Evolutionary conservation across 176 grass and related monocot genomes (phyloP), one percentile per base, ranked within the genome.

Genomic region (Phyllostachys edulis): DNA sequence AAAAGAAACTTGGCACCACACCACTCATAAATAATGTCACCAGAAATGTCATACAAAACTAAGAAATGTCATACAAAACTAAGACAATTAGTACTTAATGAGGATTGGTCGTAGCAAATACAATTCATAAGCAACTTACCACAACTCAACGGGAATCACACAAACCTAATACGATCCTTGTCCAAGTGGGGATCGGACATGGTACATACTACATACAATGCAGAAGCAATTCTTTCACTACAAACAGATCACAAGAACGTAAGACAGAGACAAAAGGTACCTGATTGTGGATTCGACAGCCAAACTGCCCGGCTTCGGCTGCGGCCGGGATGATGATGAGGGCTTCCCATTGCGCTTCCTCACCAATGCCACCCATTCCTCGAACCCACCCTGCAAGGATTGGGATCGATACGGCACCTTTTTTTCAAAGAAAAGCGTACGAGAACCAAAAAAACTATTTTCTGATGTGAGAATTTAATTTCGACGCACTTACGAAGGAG

Each of bases 341-440:
- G 51, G 74, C 50, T 68, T 87, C 17, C 29, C 70, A 75, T 69
- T 91, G 78, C 82, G 87, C 55, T 90, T 91, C 47, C 82, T 88
- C 79, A 90, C 49, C 63, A 71, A 84, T 52, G 88, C 79, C 73
- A 77, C 24, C 92, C 95, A 93, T 81, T 97, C 92, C 76, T 88
- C 92, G 62, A 91, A 91, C 16, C 85, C 88, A 44, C 7, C 67
- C 86, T 90, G 71, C 20, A 65, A 63, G 21, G 82, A 77, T 55
- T 40, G 52, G 38, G 63, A 64, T 77, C 78, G 69, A 80, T 29
- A 66, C 56, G 10, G 10, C 9, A 46, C 44, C 49, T 8, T 45
- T 11, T 45, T 63, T 18, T 17, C 52, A 52, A 36, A 85, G 52
- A 76, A 70, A 0, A 69, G 4, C 1, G 12, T 27, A 20, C n/a